Base-by-base conservation (phyloP, 768 basidiomycete genomes). In the Pleurotus pulmonarius region DNA sequence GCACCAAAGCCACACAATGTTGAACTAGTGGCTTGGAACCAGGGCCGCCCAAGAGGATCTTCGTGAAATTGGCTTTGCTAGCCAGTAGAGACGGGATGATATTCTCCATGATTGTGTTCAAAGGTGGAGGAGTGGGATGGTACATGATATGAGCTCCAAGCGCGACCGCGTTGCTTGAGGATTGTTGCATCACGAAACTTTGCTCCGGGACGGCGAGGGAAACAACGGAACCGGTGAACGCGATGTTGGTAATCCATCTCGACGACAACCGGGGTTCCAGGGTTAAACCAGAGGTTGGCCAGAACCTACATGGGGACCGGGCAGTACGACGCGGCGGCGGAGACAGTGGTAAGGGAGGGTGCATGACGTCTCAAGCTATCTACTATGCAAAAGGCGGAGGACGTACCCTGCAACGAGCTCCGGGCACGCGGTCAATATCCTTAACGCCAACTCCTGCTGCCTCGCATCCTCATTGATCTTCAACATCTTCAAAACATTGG, bases 191-290 rank as follows among this genome's bases (percentile, higher is more conserved):
- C 57, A 83, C 71, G 66, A 94, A 94, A 0, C 82, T 81, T 0
- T 73, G 62, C 0, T 73, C 61, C 0, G 94, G 92, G 1, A 94
- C 72, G 0, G 90, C 84, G 0, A 94, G 79, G 0, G 90, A 87
- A 49, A 97, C 78, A 53, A 98, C 80, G 6, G 78, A 77, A 2
- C 88, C 91, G 40, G 92, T 83, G 65, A 94, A 89, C 4, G 91
- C 77, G 60, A 97, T 86, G 57, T 94, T 96, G 0, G 88, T 83
- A 29, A 98, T 86, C 94, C 96, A 98, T 65, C 87, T 88, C 0
- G 90, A 90, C 0, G 91, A 90, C 4, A 94, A 79, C 2, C 93
- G 85, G 0, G 94, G 92, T 63, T 96, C 93, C 4, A 95, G 76
- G 0, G 90, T 88, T 34, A 92, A 70, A 2, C 79, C 78, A 3